These are phyloP conservation scores for Rugonectria rugulosa DNA, from an alignment of 2,329 filamentous ascomycete genomes.

Conservation along the genomic window DNA sequence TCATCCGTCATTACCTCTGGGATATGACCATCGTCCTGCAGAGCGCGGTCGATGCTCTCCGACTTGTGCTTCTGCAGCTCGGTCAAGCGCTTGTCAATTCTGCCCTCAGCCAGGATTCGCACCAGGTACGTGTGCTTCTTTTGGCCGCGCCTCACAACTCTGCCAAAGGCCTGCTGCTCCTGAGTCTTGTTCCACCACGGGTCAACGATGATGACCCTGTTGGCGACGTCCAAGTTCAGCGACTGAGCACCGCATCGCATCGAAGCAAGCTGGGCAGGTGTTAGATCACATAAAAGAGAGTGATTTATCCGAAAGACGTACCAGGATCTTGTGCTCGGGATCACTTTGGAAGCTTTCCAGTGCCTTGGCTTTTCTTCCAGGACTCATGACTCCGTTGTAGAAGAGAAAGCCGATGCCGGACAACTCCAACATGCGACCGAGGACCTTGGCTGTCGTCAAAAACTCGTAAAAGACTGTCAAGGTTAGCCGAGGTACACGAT, in stretches of 20 bases:
- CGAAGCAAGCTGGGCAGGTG: slow-evolving; percentile 41
- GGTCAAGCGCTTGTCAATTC: slow-evolving; percentile 65
- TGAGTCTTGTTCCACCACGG: slow-evolving; percentile 68
- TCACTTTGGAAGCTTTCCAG: slow-evolving; percentile 35
- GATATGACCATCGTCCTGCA: slow-evolving; percentile 41
- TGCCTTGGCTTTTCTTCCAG: slow-evolving; percentile 20
- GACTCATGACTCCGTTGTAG: slow-evolving; percentile 40
- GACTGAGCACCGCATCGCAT: slow-evolving; percentile 47
- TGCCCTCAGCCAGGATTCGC: slow-evolving; percentile 61
- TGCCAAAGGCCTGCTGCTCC: slow-evolving; percentile 68
- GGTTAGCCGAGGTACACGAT: fast-evolving
- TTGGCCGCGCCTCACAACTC: slow-evolving; percentile 73
- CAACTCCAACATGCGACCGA: slow-evolving; percentile 46
- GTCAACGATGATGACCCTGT: slow-evolving; percentile 63
- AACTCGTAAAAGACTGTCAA: slow-evolving; percentile 47
- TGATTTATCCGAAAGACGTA: slow-evolving; percentile 39
- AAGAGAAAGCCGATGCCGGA: slow-evolving; percentile 48
- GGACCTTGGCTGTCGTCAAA: slow-evolving; percentile 40
- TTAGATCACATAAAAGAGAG: neutral
- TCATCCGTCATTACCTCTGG: neutral
- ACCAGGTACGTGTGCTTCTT: slow-evolving; percentile 64
- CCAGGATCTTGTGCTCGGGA: slow-evolving; percentile 41
- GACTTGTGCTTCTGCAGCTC: slow-evolving; percentile 65
- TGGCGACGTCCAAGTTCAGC: slow-evolving; percentile 53
- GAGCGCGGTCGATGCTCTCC: slow-evolving; percentile 47